Base-by-base conservation (phyloP, 305 asterid species). In the Rubia peregrina region DNA sequence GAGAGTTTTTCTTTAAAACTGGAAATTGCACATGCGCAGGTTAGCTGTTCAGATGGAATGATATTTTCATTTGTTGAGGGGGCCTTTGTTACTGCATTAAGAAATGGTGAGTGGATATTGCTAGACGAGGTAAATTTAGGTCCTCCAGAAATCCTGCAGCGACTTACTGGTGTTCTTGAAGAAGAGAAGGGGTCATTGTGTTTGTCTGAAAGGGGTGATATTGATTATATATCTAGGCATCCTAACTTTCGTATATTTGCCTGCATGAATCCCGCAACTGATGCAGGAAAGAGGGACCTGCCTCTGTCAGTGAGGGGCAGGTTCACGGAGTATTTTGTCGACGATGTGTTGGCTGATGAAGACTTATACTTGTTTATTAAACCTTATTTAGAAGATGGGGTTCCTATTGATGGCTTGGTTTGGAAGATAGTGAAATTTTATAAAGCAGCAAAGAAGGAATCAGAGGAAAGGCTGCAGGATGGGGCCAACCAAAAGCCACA, bases 261-360 rank as follows among this genome's bases (percentile, higher is more conserved):
- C 67, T 95, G 99, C 85, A 95, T 95, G 99, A 95, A 95, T 82
- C 99, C 99, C 57, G 98, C 99, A 14, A 95, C 95, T 77, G 99
- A 95, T 87, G 95, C 99, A 77, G 99, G 99, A 61, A 95, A 95
- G 85, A 88, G 94, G 81, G 97, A 95, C 80, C 79, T 95, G 81
- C 86, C 96, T 19, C 61, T 79, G 72, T 84, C 97, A 66, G 68
- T 92, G 51, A 86, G 98, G 84, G 78, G 96, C 85, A 86, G 97
- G 77, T 95, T 95, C 79, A 86, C 99, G 1, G 99, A 95, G 73
- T 95, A 82, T 79, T 91, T 85, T 84, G 95, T 95, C 61, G 99
- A 95, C 74, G 99, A 92, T 79, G 84, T 87, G 74, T 77, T 95
- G 86, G 87, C 86, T 76, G 95, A 95, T 73, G 89, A 95, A 65